These are phyloP conservation scores for Exophiala sideris DNA, from an alignment of 2,329 filamentous ascomycete genomes.

Conservation along the genomic window DNA sequence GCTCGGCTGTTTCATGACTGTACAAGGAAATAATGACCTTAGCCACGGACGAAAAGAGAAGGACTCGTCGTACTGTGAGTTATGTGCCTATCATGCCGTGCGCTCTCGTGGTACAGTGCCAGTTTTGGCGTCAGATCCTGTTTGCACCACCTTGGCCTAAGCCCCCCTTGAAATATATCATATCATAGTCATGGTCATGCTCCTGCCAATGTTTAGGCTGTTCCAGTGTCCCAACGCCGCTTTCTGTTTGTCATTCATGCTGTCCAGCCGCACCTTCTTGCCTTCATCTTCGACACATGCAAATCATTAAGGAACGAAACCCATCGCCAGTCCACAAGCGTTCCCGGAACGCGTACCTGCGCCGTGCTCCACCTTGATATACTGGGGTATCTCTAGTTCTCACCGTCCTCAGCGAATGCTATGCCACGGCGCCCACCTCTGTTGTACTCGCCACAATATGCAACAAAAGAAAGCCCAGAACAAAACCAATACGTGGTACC, in stretches of 20 bases:
- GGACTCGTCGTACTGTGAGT: not conserved
- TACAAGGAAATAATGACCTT: too few species aligned
- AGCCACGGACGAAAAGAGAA: not conserved
- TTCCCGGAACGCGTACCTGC: constrained; percentile 5
- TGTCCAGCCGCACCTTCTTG: too few species aligned
- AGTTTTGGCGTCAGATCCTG: not conserved
- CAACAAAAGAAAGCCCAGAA: constrained; percentile 5
- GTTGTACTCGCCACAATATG: constrained; percentile 4
- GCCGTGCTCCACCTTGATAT: constrained; percentile 18
- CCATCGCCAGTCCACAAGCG: constrained; percentile 2
- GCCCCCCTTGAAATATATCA: not conserved
- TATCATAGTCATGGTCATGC: too few species aligned
- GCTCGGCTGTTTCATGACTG: too few species aligned
- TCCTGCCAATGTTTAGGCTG: too few species aligned
- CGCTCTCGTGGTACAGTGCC: not conserved
- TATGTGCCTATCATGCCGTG: constrained; percentile 12
- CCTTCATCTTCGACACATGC: too few species aligned
- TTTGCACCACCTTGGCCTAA: not conserved
- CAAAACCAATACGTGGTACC: not conserved
- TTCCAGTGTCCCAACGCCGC: too few species aligned
- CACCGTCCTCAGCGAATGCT: not conserved
- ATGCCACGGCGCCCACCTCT: not conserved
- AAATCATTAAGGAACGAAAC: constrained; percentile 2
- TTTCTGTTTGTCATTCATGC: too few species aligned
- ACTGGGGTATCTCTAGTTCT: constrained; percentile 19